Conservation (phyloP, 1,284 basidiomycete species). For the Moesziomyces parantarcticus region DNA sequence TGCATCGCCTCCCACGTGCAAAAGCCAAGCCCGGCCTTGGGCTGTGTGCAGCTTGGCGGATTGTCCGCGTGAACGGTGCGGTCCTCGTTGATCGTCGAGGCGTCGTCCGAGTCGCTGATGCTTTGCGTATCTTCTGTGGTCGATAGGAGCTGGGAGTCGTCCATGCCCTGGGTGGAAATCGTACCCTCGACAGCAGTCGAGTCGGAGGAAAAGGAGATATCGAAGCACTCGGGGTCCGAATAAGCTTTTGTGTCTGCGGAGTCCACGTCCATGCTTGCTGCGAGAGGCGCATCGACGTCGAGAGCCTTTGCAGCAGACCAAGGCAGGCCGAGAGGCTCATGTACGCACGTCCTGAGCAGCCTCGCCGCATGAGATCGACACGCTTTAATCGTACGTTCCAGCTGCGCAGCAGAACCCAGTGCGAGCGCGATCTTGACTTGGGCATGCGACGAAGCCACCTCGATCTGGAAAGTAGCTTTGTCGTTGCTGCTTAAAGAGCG, state of each 20-base stretch:
- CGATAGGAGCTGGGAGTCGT: slow-evolving; percentile 16
- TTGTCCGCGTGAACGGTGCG: slow-evolving; percentile 11
- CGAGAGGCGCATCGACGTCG: slow-evolving; percentile 1
- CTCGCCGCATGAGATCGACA: slow-evolving; percentile 27
- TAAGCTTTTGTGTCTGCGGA: slow-evolving; percentile 7
- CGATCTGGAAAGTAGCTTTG: slow-evolving; percentile 11
- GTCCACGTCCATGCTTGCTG: neutral
- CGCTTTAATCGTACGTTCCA: slow-evolving; percentile 15
- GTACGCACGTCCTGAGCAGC: slow-evolving; percentile 15
- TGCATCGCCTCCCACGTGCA: slow-evolving; percentile 51
- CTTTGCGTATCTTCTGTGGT: slow-evolving; percentile 1
- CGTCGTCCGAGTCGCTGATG: slow-evolving; percentile 8
- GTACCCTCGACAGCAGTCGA: slow-evolving; percentile 24
- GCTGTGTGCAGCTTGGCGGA: neutral
- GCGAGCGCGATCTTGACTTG: slow-evolving; percentile 22
- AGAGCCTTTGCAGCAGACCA: slow-evolving; percentile 30
- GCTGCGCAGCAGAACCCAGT: slow-evolving; percentile 12
- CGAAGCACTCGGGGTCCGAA: slow-evolving; percentile 13
- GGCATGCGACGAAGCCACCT: neutral
- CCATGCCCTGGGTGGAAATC: slow-evolving; percentile 1
- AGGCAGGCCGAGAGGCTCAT: slow-evolving; percentile 30
- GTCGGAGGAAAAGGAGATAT: slow-evolving; percentile 35
- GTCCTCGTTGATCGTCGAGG: slow-evolving; percentile 15
- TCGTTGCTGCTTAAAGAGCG: slow-evolving; percentile 9
- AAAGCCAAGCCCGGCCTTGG: slow-evolving; percentile 33